Percentiles rank a stretch among this genome's conserved stretches.
phyloP scores from a whole-genome alignment of 495 filamentous ascomycete species.

The Aspergillus asperescens region DNA sequence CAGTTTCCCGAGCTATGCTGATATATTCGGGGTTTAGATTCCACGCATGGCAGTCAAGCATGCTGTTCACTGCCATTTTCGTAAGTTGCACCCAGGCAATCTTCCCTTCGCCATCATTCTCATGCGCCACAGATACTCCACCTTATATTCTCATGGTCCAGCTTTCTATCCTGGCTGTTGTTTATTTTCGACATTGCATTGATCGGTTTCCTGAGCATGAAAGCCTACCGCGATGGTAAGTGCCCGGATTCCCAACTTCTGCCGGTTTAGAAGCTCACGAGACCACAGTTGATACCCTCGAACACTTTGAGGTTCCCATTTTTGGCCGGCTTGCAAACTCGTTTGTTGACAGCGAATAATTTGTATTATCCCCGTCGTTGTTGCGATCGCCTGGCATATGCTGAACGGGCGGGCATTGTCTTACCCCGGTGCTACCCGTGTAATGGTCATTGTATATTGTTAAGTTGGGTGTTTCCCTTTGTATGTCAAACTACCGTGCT shows the following conservation, averaged over 20 bases:
- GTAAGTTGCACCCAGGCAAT: slow-evolving; percentile 40
- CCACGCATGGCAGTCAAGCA: slow-evolving; percentile 90
- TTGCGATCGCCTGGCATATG: neutral
- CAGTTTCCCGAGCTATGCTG: neutral
- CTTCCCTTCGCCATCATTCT: neutral
- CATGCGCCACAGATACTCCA: slow-evolving; percentile 54
- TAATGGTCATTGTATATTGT: slow-evolving; percentile 12
- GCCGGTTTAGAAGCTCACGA: neutral
- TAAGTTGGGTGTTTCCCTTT: neutral
- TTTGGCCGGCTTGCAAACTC: slow-evolving; percentile 73
- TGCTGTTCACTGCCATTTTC: slow-evolving; percentile 82
- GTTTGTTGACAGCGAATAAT: slow-evolving; percentile 86
- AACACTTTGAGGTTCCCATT: slow-evolving; percentile 87
- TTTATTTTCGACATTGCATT: slow-evolving; percentile 68
- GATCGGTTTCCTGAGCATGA: slow-evolving; percentile 70
- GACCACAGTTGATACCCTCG: slow-evolving; percentile 71
- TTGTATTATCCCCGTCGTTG: slow-evolving; percentile 29
- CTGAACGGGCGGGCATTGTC: neutral
- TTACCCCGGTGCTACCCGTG: neutral
- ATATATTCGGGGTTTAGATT: slow-evolving; percentile 52
- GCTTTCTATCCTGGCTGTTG: slow-evolving; percentile 76
- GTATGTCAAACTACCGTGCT: neutral
- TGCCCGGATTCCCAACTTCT: neutral
- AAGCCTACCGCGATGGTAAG: slow-evolving; percentile 78
- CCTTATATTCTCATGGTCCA: slow-evolving; percentile 77